phyloP scores from a whole-genome alignment of 352 stramenopile species.

The Phytophthora sp. region DNA sequence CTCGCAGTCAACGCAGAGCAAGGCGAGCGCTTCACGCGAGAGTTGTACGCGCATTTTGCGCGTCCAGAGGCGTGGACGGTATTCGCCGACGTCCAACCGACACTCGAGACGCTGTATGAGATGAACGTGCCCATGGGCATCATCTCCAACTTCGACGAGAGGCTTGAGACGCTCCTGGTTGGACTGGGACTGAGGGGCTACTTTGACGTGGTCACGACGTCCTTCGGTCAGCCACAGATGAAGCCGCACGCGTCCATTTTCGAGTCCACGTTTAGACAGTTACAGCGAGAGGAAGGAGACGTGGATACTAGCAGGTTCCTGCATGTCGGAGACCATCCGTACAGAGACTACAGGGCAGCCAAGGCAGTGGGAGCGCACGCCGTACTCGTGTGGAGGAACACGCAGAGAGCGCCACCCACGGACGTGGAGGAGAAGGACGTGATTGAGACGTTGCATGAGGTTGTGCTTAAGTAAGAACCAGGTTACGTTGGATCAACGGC shows the following conservation, averaged over 20 bases:
- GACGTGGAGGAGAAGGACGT: conserved; percentile 26
- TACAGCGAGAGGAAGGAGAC: conserved; percentile 16
- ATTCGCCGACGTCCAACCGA: conserved; percentile 53
- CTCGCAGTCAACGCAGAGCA: conserved; percentile 26
- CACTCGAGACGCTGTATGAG: conserved; percentile 44
- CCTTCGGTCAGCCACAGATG: conserved; percentile 49
- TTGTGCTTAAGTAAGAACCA: conserved; percentile 15
- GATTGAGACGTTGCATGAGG: conserved; percentile 40
- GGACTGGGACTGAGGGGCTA: conserved; percentile 49
- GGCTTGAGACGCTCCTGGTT: conserved; percentile 52
- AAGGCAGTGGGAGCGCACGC: conserved; percentile 47
- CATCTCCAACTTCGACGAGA: conserved; percentile 86
- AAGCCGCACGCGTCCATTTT: conserved; percentile 75
- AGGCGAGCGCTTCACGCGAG: conserved; percentile 43
- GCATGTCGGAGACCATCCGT: conserved; percentile 69
- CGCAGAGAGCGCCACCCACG: background rate
- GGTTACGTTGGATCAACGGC: conserved; percentile 6
- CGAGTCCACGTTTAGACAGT: conserved; percentile 45
- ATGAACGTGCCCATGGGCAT: conserved; percentile 51
- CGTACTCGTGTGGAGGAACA: conserved; percentile 44
- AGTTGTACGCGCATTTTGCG: conserved; percentile 66
- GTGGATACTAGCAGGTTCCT: conserved; percentile 37
- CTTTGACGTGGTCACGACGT: conserved; percentile 68
- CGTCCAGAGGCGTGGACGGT: conserved; percentile 60
- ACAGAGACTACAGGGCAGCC: conserved; percentile 62